Base-by-base conservation (phyloP, 73 alveolate species). In the Stentor coeruleus region DNA sequence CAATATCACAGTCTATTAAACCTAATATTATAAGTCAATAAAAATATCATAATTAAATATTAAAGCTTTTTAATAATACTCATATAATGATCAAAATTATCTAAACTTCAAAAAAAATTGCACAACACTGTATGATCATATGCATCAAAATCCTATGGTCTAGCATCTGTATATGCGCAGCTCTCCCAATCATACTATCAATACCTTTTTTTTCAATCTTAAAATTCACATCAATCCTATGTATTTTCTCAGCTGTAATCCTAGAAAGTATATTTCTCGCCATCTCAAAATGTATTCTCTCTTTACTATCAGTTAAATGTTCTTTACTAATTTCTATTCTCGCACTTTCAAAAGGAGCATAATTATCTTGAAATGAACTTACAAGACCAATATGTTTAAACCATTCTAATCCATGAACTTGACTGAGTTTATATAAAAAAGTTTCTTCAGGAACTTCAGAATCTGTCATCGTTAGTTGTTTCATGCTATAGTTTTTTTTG, bases 111-210 rank as follows among this genome's bases (percentile, higher is more conserved):
- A n/a, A n/a, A n/a, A n/a, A n/a, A n/a, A n/a, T n/a, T n/a, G n/a
- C n/a, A n/a, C n/a, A n/a, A n/a, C n/a, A n/a, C n/a, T n/a, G n/a
- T n/a, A n/a, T n/a, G n/a, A n/a, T n/a, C n/a, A n/a, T n/a, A n/a
- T n/a, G n/a, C n/a, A n/a, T n/a, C n/a, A n/a, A n/a, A n/a, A n/a
- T n/a, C n/a, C n/a, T n/a, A n/a, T n/a, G n/a, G n/a, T n/a, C n/a
- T n/a, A n/a, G n/a, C n/a, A 97, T 96, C 89, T 93, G 95, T 30
- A 97, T 97, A 86, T 97, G 99, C 20, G 99, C 99, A 28, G 99
- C 93, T 84, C 99, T 90, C 73, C 99, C 99, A 38, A 97, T 95
- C 91, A 96, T 91, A 73, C 95, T 90, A 85, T 97, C 99, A 2
- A 97, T 75, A 79, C 92, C 94, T 88, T 94, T 94, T 84, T 96